Evolutionary conservation across 2,329 filamentous ascomycete species (phyloP), one percentile per base, ranked within the genome.

Genomic region (Phialophora tarda): DNA sequence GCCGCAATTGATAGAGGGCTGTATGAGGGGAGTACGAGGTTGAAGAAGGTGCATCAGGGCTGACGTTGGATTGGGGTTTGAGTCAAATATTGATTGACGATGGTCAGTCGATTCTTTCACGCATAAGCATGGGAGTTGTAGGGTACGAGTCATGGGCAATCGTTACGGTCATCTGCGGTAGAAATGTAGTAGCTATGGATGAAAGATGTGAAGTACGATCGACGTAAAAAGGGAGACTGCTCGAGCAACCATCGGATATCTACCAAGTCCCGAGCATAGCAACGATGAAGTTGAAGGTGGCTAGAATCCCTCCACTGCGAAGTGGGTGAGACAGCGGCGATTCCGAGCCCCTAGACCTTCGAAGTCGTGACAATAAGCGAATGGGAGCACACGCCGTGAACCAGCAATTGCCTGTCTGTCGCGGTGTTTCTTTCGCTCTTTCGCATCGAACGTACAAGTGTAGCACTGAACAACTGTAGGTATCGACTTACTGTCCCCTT

Each of bases 1-100:
- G 95, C 96, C 5, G 95, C 95, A 4, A 83, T 99, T 34, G 95
- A 99, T 77, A 87, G 96, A 64, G 91, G 91, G 58, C 79, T 98
- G 68, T 99, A 97, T 74, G 95, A 99, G 80, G 95, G 95, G 50
- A 86, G 87, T 2, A 87, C 89, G 65, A 87, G 91, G 76, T 83
- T 98, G 70, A 96, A 91, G 86, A 99, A 99, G 85, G 79, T 97
- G 77, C 92, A 90, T 76, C 82, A 84, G 55, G 83, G 80, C 71
- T 89, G 78, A 63, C 17, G 12, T 89, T 78, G 55, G 44, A 56
- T 54, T 34, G 38, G 14, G 28, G n/a, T 23, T 12, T 34, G 47
- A 24, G 44, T 21, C 47, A 12, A 53, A 21, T 24, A n/a, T 44
- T 53, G 28, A n/a, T 44, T 53, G 28, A n/a, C 30, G 24, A 38